Conservation (phyloP, 225 moss, liverwort and hornwort genomes). For the Polytrichum formosum region DNA sequence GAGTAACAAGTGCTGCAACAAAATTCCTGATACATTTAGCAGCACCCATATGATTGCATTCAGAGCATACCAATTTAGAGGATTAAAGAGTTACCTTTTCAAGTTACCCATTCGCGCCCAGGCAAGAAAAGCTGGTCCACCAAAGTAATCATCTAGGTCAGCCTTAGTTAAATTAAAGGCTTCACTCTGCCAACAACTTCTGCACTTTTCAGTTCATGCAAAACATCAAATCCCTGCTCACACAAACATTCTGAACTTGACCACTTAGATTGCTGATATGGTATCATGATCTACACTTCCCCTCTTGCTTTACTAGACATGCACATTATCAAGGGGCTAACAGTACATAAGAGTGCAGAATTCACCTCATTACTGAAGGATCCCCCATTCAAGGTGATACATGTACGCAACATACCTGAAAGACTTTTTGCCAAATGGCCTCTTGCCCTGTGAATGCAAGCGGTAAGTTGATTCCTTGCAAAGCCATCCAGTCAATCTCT, state of each 20-base stretch:
- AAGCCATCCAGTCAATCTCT: constrained; percentile 98
- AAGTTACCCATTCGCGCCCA: constrained; percentile 97
- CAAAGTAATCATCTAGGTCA: constrained; percentile 86
- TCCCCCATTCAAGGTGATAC: too few relatives aligned
- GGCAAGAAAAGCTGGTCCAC: constrained; percentile 89
- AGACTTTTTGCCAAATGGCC: constrained; percentile 87
- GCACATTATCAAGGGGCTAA: too few relatives aligned
- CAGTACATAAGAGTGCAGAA: too few relatives aligned
- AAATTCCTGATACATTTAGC: not conserved
- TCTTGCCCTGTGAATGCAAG: constrained; percentile 93
- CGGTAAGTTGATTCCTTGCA: constrained; percentile 90
- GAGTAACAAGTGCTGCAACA: too few relatives aligned
- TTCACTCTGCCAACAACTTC: constrained; percentile 44
- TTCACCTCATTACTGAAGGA: too few relatives aligned
- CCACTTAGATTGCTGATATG: too few relatives aligned
- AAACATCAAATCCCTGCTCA: too few relatives aligned
- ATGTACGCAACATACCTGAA: constrained; percentile 54
- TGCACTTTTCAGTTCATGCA: constrained; percentile 10
- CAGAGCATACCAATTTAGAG: too few relatives aligned
- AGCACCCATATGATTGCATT: not conserved
- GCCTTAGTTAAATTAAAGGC: constrained; percentile 66
- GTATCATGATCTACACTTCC: too few relatives aligned
- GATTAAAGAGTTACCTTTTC: constrained; percentile 46
- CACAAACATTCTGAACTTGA: too few relatives aligned
- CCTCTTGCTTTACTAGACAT: too few relatives aligned